A percentile compares a stretch with the other conserved stretches of the same genome.
Conservation (phyloP, 805 yeast genomes). For the Allodekkera sacchari region DNA sequence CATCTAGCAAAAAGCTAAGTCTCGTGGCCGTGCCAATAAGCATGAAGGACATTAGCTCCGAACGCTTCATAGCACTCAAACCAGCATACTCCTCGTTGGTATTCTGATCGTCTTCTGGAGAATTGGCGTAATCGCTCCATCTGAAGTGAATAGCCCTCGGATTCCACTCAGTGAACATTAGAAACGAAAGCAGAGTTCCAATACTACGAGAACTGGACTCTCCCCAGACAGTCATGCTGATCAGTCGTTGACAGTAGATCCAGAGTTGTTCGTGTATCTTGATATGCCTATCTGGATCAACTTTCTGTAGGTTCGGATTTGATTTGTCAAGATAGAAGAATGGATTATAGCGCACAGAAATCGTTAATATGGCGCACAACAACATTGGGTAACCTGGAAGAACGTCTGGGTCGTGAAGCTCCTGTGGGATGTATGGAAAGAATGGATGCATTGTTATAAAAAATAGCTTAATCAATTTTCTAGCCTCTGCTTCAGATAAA, state of each 20-base stretch:
- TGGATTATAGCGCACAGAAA: slow-evolving; percentile 69
- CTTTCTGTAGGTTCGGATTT: slow-evolving; percentile 16
- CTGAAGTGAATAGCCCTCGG: slow-evolving; percentile 90
- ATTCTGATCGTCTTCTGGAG: slow-evolving; percentile 36
- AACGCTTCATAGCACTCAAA: slow-evolving; percentile 74
- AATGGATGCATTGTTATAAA: slow-evolving; percentile 80
- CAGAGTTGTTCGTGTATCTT: slow-evolving; percentile 74
- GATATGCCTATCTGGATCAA: slow-evolving; percentile 29
- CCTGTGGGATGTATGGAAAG: slow-evolving; percentile 78
- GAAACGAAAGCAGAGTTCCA: slow-evolving; percentile 79
- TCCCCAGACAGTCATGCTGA: slow-evolving; percentile 89
- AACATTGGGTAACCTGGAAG: slow-evolving; percentile 75
- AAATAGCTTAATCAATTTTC: slow-evolving; percentile 47
- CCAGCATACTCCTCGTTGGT: slow-evolving; percentile 55
- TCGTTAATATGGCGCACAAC: slow-evolving; percentile 71
- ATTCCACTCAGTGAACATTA: slow-evolving; percentile 89
- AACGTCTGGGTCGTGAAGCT: slow-evolving; percentile 55
- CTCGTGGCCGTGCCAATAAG: slow-evolving; percentile 81
- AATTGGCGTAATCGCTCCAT: slow-evolving; percentile 76
- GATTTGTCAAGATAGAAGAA: slow-evolving; percentile 32
- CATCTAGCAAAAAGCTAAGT: slow-evolving; percentile 73
- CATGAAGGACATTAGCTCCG: slow-evolving; percentile 93
- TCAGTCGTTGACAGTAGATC: slow-evolving; percentile 73
- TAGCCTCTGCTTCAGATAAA: slow-evolving; percentile 56
- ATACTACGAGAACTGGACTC: slow-evolving; percentile 82